A percentile compares a stretch with the other conserved stretches of the same genome.
Evolutionary conservation across 768 basidiomycete genomes (phyloP).

Genomic region (Phylloporus sp.): DNA sequence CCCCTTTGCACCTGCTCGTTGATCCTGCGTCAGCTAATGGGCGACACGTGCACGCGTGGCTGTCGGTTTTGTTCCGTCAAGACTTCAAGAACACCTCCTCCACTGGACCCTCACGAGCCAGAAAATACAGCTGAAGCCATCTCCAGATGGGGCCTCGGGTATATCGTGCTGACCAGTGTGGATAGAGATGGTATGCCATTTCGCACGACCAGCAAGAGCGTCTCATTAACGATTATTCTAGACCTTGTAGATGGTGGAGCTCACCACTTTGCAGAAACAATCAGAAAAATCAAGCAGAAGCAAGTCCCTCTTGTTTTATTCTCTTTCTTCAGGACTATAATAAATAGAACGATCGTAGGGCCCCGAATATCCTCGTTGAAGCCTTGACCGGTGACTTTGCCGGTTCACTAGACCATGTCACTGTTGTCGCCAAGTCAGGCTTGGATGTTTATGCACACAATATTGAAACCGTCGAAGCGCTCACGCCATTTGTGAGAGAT

Average conservation of each 20-base stretch:
- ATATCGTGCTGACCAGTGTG: slow-evolving; percentile 95
- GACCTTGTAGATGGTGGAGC: slow-evolving; percentile 92
- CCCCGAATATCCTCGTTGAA: slow-evolving; percentile 93
- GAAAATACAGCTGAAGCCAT: slow-evolving; percentile 99
- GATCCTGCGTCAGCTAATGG: slow-evolving; percentile 71
- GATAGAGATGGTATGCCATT: slow-evolving; percentile 81
- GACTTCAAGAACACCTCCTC: slow-evolving; percentile 82
- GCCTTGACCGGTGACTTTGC: slow-evolving; percentile 94
- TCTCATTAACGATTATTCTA: slow-evolving; percentile 29
- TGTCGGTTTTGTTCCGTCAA: slow-evolving; percentile 98
- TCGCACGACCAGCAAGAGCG: not conserved
- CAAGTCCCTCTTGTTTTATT: slow-evolving; percentile 29
- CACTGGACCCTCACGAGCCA: slow-evolving; percentile 93
- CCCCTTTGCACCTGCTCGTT: slow-evolving; percentile 2
- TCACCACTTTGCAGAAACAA: slow-evolving; percentile 92
- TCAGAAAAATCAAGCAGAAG: slow-evolving; percentile 95
- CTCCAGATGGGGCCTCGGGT: slow-evolving; percentile 94
- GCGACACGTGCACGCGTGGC: slow-evolving; percentile 96
- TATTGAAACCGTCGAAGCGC: slow-evolving; percentile 89
- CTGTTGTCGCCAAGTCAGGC: slow-evolving; percentile 84
- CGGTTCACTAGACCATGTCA: slow-evolving; percentile 69
- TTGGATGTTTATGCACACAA: slow-evolving; percentile 99
- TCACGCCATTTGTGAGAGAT: slow-evolving; percentile 94
- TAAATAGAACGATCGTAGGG: slow-evolving; percentile 43
- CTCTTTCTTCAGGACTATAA: not conserved